These are phyloP conservation scores for Ogataea corticis DNA, from an alignment of 805 yeast species.

Conservation along the genomic window DNA sequence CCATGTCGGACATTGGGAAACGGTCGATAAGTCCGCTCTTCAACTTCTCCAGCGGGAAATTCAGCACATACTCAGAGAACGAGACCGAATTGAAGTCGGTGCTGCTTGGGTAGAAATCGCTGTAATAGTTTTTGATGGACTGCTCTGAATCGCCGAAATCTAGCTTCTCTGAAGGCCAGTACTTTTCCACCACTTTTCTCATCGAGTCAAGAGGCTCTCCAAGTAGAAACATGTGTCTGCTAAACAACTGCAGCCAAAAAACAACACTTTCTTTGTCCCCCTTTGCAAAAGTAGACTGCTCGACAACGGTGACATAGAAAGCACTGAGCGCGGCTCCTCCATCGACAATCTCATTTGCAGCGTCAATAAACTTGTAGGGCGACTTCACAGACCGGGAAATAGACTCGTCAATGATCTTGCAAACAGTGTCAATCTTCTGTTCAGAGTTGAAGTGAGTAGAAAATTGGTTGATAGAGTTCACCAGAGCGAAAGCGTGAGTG, in stretches of 20 bases:
- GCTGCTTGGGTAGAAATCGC: not conserved
- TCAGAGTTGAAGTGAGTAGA: constrained; percentile 14
- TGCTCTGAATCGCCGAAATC: constrained; percentile 13
- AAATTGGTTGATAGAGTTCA: constrained; percentile 44
- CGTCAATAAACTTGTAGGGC: constrained; percentile 85
- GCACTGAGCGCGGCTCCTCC: constrained; percentile 49
- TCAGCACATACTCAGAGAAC: constrained; percentile 38
- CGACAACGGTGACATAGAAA: constrained; percentile 55
- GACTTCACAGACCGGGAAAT: constrained; percentile 66
- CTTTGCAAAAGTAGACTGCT: constrained; percentile 64
- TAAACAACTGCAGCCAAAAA: constrained; percentile 53
- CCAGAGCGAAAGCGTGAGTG: constrained; percentile 57
- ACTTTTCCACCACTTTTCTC: constrained; percentile 15
- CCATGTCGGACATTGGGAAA: constrained; percentile 47
- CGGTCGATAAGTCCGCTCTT: constrained; percentile 27
- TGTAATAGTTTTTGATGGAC: constrained; percentile 8
- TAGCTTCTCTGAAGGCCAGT: constrained; percentile 12
- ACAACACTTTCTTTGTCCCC: constrained; percentile 26
- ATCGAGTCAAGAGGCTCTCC: constrained; percentile 55
- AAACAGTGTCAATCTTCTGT: constrained; percentile 39
- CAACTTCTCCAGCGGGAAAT: constrained; percentile 33
- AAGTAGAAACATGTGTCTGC: constrained; percentile 47
- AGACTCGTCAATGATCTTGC: constrained; percentile 74
- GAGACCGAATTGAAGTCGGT: constrained; percentile 23
- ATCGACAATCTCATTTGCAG: constrained; percentile 29